phyloP scores from a whole-genome alignment of 148 eudicot genomes.

The Dysphania ambrosioides region DNA sequence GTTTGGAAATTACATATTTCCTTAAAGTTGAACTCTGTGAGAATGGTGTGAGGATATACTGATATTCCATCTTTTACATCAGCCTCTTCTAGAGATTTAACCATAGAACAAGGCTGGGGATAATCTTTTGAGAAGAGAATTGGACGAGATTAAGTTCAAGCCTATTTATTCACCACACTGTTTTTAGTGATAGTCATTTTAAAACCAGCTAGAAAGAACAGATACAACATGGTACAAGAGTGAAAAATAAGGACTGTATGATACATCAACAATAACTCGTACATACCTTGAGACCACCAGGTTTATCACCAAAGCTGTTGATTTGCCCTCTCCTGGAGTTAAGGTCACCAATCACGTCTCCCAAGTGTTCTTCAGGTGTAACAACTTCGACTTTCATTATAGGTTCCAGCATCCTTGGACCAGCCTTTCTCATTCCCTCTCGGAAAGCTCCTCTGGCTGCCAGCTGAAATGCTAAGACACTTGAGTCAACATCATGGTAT shows the following conservation, averaged over 20 bases:
- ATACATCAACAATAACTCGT: neutral
- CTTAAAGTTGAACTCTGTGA: neutral
- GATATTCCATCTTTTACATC: neutral
- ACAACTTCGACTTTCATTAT: conserved; percentile 96
- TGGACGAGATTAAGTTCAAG: neutral
- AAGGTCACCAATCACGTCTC: conserved; percentile 97
- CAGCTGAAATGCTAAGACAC: conserved; percentile 92
- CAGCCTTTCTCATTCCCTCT: conserved; percentile 88
- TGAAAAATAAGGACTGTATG: neutral
- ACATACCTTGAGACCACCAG: conserved; percentile 91
- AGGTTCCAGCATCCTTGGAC: conserved; percentile 80
- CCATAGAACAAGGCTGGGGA: neutral
- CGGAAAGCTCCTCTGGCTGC: conserved; percentile 96
- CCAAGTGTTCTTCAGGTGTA: conserved; percentile 94
- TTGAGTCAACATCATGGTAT: conserved; percentile 96
- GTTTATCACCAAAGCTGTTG: conserved; percentile 90
- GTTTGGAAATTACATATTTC: neutral
- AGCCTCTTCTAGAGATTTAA: neutral
- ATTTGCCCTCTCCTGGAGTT: conserved; percentile 96
- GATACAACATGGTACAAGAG: neutral
- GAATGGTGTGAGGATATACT: neutral
- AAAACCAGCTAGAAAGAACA: neutral
- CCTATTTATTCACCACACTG: neutral
- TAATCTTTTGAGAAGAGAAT: neutral
- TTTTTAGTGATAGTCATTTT: neutral